phyloP scores from a whole-genome alignment of 192 early-diverging fungal genomes.

The Coemansia brasiliensis region DNA sequence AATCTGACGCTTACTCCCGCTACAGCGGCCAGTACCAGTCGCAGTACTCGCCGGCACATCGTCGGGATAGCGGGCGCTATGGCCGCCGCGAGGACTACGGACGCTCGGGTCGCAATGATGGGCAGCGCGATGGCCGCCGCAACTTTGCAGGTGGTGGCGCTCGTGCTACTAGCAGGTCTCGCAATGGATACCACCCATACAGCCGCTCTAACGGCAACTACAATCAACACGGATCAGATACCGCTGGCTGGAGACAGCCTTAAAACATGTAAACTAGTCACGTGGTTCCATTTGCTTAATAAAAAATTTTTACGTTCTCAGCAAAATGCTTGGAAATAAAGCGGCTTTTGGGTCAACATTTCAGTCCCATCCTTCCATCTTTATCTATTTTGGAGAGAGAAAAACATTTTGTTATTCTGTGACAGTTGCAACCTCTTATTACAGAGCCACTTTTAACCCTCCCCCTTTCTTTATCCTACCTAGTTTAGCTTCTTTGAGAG shows the following conservation, averaged over 20 bases:
- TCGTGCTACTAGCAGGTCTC: constrained; percentile 1
- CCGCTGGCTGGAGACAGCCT: constrained; percentile 25
- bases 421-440: too few relatives aligned
- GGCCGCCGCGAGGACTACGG: constrained; percentile 23
- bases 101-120: constrained; percentile 21
- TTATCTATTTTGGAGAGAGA: too few relatives aligned
- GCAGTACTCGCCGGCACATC: constrained; percentile 33
- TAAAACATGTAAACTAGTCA: constrained; percentile 6
- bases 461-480: neutral
- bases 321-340: too few relatives aligned
- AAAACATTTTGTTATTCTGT: too few relatives aligned
- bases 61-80: constrained; percentile 30
- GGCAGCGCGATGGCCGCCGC: constrained; percentile 22
- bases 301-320: constrained; percentile 1
- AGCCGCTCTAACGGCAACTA: constrained; percentile 10
- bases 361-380: too few relatives aligned
- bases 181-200: constrained; percentile 39
- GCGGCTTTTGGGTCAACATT: too few relatives aligned
- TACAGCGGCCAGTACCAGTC: constrained; percentile 15
- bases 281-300: constrained; percentile 1
- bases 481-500: constrained; percentile 6
- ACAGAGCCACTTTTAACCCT: too few relatives aligned
- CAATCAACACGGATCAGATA: constrained; percentile 9
- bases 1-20: neutral
- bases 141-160: neutral